Evolutionary conservation across 331 rosid genomes (phyloP).

Genomic region (Spiraea crenata): DNA sequence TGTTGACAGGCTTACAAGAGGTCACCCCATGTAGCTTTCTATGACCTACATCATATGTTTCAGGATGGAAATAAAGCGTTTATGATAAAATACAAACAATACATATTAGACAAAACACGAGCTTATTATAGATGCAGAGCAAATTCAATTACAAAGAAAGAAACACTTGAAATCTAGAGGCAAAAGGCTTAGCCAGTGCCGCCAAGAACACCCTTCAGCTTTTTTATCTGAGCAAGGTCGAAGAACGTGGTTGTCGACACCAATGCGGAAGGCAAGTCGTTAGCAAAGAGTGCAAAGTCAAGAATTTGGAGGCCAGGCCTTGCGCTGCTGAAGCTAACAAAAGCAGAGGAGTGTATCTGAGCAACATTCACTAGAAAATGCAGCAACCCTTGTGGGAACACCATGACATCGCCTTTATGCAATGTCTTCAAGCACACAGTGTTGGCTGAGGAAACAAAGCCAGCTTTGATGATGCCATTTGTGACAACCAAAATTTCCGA

Average conservation of each 20-base stretch:
- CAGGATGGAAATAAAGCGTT: too few species aligned
- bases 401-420: conserved; percentile 57
- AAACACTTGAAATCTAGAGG: background rate
- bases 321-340: conserved; percentile 55
- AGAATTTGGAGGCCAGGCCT: conserved; percentile 84
- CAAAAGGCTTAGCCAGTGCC: conserved; percentile 38
- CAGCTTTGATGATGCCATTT: conserved; percentile 55
- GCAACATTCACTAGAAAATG: conserved; percentile 65
- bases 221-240: conserved; percentile 54
- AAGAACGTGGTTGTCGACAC: conserved; percentile 59
- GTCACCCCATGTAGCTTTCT: too few species aligned
- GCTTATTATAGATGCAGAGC: background rate
- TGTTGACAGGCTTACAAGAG: too few species aligned
- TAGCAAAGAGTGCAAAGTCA: conserved; percentile 73
- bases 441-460: conserved; percentile 63
- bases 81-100: too few species aligned
- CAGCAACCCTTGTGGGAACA: conserved; percentile 81
- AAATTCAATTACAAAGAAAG: conserved; percentile 12
- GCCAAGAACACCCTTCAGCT: conserved; percentile 87
- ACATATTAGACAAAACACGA: too few species aligned
- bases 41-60: too few species aligned
- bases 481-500: conserved; percentile 51
- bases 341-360: conserved; percentile 34
- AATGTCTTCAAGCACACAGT: conserved; percentile 47
- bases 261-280: conserved; percentile 50